Percentiles rank a stretch among this genome's conserved stretches.
Conservation (phyloP, 768 basidiomycete species). For the Dioszegia hungarica region DNA sequence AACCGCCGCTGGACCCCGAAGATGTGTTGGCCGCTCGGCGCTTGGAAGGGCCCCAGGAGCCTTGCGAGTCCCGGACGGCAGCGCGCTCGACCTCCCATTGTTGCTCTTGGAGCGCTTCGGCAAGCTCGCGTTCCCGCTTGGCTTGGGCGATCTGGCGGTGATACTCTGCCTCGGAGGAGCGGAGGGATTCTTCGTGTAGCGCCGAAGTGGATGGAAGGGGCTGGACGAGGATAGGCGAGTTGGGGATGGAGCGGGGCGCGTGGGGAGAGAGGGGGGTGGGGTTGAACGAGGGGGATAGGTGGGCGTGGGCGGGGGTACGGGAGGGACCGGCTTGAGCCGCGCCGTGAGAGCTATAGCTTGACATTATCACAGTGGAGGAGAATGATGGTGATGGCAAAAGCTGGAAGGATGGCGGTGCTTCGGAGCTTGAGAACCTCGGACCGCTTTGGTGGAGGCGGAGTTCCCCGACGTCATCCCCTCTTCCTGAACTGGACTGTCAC, state of each 20-base stretch:
- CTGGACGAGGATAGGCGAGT: constrained; percentile 34
- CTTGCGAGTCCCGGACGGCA: constrained; percentile 1
- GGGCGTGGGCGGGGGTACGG: background rate
- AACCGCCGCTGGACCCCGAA: background rate
- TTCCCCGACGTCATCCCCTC: no score
- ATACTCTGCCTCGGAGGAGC: constrained; percentile 37
- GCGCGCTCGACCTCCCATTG: constrained; percentile 28
- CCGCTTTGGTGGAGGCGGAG: no score
- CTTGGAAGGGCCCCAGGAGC: background rate
- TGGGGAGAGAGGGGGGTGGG: background rate
- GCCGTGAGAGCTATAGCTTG: background rate
- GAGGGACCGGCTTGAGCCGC: background rate
- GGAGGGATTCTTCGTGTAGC: constrained; percentile 24
- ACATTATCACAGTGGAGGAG: no score
- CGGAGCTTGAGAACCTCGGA: no score
- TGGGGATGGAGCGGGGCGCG: constrained; percentile 12
- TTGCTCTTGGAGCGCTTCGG: constrained; percentile 44
- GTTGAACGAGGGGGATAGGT: background rate
- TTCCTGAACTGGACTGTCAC: no score
- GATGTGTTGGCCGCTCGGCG: background rate
- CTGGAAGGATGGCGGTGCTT: background rate
- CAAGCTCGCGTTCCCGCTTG: constrained; percentile 29
- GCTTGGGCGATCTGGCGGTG: constrained; percentile 31
- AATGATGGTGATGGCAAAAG: background rate
- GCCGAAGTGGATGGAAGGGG: constrained; percentile 28